Conservation (phyloP, 2,329 filamentous ascomycete species). For the Calonectria honghensis region DNA sequence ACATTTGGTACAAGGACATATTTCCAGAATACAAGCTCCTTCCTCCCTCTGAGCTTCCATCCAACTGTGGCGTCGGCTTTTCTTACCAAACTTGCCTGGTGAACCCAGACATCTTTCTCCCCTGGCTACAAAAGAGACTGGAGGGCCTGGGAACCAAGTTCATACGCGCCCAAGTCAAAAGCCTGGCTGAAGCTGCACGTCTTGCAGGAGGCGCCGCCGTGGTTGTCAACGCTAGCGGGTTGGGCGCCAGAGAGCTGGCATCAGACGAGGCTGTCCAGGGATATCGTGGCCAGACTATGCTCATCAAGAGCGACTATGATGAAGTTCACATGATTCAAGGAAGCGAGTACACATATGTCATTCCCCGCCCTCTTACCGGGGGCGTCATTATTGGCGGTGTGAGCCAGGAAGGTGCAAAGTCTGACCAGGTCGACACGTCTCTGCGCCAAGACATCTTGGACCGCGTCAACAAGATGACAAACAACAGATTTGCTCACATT, state of each 20-base stretch:
- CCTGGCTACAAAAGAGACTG: constrained; percentile 13
- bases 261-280: not conserved
- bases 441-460: constrained; percentile 26
- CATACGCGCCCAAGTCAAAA: not conserved
- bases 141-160: not conserved
- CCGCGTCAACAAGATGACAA: constrained; percentile 29
- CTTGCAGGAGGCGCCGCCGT: not conserved
- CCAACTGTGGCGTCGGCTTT: constrained; percentile 8
- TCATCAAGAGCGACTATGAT: constrained; percentile 30
- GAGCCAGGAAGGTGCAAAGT: not conserved
- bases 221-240: constrained; percentile 13
- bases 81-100: not conserved
- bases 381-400: constrained; percentile 35
- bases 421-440: not conserved
- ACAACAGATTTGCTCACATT: constrained; percentile 6
- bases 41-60: not conserved
- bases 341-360: constrained; percentile 30
- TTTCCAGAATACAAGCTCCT: not conserved
- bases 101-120: constrained; percentile 21
- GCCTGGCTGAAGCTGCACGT: not conserved
- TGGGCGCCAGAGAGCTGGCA: constrained; percentile 7
- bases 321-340: constrained; percentile 25
- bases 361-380: constrained; percentile 13
- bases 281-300: constrained; percentile 30
- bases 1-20: not conserved